Evolutionary conservation across 495 filamentous ascomycete genomes (phyloP).

Genomic region (Aspergillus steynii): DNA sequence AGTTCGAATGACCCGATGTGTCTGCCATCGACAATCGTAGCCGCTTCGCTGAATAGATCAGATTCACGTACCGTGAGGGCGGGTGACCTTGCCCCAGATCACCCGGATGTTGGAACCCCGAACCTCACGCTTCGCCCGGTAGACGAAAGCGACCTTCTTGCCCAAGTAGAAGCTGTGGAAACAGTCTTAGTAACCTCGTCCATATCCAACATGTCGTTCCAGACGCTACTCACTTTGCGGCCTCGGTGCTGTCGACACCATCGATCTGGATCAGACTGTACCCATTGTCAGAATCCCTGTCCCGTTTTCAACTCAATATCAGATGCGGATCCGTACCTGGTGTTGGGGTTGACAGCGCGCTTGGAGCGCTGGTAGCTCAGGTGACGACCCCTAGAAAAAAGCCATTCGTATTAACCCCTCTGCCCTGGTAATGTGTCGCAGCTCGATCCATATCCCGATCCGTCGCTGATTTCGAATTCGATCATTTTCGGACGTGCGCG

Average conservation of each 20-base stretch:
- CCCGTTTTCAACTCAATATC: conserved; percentile 13
- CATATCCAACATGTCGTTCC: conserved; percentile 5
- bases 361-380: conserved; percentile 91
- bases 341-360: conserved; percentile 80
- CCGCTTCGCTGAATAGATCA: neutral
- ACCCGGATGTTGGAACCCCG: conserved; percentile 96
- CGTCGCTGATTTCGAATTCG: conserved; percentile 12
- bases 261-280: conserved; percentile 88
- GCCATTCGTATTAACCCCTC: conserved; percentile 37
- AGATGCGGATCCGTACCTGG: conserved; percentile 46
- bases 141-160: conserved; percentile 97
- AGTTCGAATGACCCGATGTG: neutral
- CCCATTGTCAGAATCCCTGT: conserved; percentile 32
- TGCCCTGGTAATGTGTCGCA: conserved; percentile 24
- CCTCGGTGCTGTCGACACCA: conserved; percentile 84
- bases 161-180: conserved; percentile 76
- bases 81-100: conserved; percentile 98
- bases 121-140: conserved; percentile 87
- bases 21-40: neutral
- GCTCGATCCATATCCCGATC: conserved; percentile 17
- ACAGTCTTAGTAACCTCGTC: conserved; percentile 25
- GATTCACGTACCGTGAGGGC: conserved; percentile 76
- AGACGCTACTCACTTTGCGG: conserved; percentile 68
- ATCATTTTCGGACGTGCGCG: conserved; percentile 24
- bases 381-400: conserved; percentile 74